Evolutionary conservation across 805 yeast genomes (phyloP).

Genomic region (Saturnispora besseyi): DNA sequence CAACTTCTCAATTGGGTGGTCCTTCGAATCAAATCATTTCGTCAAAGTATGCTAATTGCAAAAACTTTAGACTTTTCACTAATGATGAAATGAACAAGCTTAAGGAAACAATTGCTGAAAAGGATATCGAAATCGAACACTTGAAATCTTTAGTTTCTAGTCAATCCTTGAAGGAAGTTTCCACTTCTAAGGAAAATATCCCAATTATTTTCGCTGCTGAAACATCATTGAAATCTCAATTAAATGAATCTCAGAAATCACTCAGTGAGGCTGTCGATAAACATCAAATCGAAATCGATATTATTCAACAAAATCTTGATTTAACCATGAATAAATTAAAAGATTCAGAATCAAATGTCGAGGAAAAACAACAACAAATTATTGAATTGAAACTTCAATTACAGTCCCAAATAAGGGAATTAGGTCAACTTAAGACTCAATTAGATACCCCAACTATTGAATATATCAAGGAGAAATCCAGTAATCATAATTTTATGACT

Average conservation of each 20-base stretch:
- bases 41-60: conserved; percentile 3
- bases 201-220: no score
- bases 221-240: neutral
- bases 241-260: neutral
- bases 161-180: no score
- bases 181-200: no score
- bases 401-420: neutral
- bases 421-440: conserved; percentile 2
- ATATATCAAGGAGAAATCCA: conserved; percentile 12
- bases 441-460: conserved; percentile 14
- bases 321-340: neutral
- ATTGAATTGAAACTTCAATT: neutral
- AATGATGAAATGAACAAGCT: neutral
- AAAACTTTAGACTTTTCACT: conserved; percentile 2
- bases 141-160: neutral
- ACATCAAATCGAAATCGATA: neutral
- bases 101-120: neutral
- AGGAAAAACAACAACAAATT: neutral
- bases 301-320: neutral
- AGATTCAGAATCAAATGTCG: neutral
- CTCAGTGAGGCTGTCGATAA: neutral
- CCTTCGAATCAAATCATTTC: neutral
- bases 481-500: conserved; percentile 8
- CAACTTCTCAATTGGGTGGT: neutral
- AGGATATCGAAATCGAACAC: neutral